Evolutionary conservation across 2,329 filamentous ascomycete genomes (phyloP).

Genomic region (Aureobasidium namibiae): DNA sequence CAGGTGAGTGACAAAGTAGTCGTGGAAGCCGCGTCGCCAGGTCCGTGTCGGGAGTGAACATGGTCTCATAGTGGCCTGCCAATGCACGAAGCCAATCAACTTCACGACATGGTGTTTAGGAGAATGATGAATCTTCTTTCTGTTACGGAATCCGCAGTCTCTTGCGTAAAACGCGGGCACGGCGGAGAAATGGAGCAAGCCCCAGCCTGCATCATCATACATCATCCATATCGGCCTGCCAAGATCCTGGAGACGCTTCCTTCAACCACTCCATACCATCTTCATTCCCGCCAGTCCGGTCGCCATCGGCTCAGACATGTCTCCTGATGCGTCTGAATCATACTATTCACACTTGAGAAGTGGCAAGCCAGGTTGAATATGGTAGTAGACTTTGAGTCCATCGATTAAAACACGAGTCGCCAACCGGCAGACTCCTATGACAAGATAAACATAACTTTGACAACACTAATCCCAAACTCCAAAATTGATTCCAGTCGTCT

Average conservation of each 20-base stretch:
- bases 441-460: not conserved
- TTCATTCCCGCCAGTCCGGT: not conserved
- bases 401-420: not conserved
- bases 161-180: not conserved
- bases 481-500: not conserved
- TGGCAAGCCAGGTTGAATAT: not conserved
- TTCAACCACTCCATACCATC: not conserved
- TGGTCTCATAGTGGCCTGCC: constrained; percentile 10
- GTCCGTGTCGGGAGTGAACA: not conserved
- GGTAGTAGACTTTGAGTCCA: not conserved
- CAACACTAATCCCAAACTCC: not conserved
- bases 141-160: too few relatives aligned
- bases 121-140: too few relatives aligned
- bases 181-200: constrained; percentile 2
- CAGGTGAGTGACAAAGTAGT: constrained; percentile 94
- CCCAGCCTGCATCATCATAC: not conserved
- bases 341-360: not conserved
- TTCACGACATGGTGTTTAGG: constrained; percentile 6
- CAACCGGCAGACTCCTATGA: not conserved
- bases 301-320: not conserved
- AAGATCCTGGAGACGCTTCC: not conserved
- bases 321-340: not conserved
- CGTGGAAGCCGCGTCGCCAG: constrained; percentile 57
- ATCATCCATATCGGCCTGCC: not conserved
- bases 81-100: not conserved